Conservation (phyloP, 2,329 filamentous ascomycete genomes). For the Onygena corvina region DNA sequence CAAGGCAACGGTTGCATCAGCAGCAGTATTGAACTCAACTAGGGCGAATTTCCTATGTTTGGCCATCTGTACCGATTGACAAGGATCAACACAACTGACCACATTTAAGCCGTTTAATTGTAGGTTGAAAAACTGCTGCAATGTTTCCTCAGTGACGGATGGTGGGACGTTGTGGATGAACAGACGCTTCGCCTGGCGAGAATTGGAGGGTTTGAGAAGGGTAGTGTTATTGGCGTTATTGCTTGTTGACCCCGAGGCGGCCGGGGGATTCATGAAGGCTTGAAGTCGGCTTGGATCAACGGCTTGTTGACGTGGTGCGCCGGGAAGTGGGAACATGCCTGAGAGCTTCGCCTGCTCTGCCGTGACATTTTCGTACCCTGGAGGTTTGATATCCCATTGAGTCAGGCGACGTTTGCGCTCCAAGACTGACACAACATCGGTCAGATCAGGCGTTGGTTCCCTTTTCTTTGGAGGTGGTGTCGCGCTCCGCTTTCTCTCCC, state of each 20-base stretch:
- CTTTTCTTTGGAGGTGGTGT: constrained; percentile 77
- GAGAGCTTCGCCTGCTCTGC: constrained; percentile 97
- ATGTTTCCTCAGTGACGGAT: constrained; percentile 58
- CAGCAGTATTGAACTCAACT: constrained; percentile 75
- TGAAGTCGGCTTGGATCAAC: constrained; percentile 92
- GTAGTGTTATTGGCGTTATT: constrained; percentile 48
- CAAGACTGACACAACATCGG: constrained; percentile 66
- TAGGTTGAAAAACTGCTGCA: constrained; percentile 84
- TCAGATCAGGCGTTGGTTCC: constrained; percentile 91
- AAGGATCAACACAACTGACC: constrained; percentile 70
- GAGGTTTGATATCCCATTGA: constrained; percentile 99
- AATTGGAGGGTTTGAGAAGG: constrained; percentile 83
- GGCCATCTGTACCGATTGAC: constrained; percentile 69
- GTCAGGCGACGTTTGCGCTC: constrained; percentile 85
- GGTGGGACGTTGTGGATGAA: constrained; percentile 72
- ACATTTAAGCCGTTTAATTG: constrained; percentile 96
- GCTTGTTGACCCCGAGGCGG: constrained; percentile 41
- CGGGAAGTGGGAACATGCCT: constrained; percentile 95
- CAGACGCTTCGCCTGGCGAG: constrained; percentile 85
- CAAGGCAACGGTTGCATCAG: constrained; percentile 81
- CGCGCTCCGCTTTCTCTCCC: constrained; percentile 57
- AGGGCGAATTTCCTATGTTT: constrained; percentile 70
- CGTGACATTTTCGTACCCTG: constrained; percentile 94
- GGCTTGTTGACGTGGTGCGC: constrained; percentile 83
- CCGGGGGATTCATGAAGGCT: constrained; percentile 87